phyloP scores from a whole-genome alignment of 169 alveolate species.

The Plasmodium fragile region DNA sequence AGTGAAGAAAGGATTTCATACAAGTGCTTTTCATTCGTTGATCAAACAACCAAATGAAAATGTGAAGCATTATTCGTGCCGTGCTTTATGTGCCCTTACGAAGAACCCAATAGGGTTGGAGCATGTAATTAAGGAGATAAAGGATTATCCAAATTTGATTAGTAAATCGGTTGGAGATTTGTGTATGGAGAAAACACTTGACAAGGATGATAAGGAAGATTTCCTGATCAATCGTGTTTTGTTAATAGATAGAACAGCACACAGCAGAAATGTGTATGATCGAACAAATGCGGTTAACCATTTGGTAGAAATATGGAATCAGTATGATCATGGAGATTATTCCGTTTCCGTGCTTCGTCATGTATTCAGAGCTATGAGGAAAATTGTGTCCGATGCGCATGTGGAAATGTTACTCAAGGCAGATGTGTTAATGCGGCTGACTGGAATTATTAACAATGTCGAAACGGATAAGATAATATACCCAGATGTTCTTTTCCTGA shows the following conservation, averaged over 20 bases:
- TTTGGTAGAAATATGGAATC: constrained; percentile 87
- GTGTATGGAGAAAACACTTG: constrained; percentile 14
- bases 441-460: constrained; percentile 66
- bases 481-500: constrained; percentile 90
- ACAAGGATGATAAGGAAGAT: constrained; percentile 77
- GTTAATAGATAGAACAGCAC: constrained; percentile 87
- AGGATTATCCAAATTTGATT: constrained; percentile 56
- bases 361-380: constrained; percentile 88
- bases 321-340: constrained; percentile 85
- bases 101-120: constrained; percentile 38
- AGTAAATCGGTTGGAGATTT: constrained; percentile 72
- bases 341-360: constrained; percentile 84
- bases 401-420: constrained; percentile 85
- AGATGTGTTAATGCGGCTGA: constrained; percentile 79
- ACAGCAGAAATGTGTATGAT: constrained; percentile 86
- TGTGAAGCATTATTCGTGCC: constrained; percentile 68
- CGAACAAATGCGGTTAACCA: constrained; percentile 82
- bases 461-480: constrained; percentile 82
- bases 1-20: constrained; percentile 33
- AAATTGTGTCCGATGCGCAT: constrained; percentile 89
- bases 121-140: constrained; percentile 22
- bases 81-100: constrained; percentile 72
- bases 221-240: constrained; percentile 82
- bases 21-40: constrained; percentile 36
- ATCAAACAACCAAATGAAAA: constrained; percentile 49